Percentiles rank a stretch among this genome's conserved stretches.
Conservation (phyloP, 495 filamentous ascomycete species). For the Tirmania nivea region DNA sequence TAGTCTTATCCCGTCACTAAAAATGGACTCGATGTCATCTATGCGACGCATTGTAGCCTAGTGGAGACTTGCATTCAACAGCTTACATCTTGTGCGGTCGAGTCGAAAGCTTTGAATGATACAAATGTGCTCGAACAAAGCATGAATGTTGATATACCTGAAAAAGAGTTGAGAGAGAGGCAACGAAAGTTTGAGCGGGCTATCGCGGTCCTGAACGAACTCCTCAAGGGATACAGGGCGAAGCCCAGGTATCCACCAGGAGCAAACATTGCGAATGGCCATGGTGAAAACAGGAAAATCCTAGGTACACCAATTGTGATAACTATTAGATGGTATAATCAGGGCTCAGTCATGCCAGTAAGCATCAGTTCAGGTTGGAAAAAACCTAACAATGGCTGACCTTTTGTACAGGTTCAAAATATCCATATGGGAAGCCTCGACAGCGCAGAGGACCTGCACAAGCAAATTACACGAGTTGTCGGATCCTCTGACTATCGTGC, state of each 20-base stretch:
- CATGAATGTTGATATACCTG: neutral
- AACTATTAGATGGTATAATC: constrained; percentile 6
- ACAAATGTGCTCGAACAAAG: neutral
- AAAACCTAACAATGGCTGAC: constrained; percentile 1
- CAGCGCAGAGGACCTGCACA: constrained; percentile 16
- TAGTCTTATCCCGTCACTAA: neutral
- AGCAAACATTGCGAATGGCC: neutral
- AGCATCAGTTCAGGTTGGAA: neutral
- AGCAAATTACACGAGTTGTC: constrained; percentile 10
- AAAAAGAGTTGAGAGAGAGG: constrained; percentile 16
- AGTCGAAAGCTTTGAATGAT: neutral
- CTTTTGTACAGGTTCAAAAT: constrained; percentile 6
- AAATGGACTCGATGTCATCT: neutral
- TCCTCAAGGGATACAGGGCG: constrained; percentile 31
- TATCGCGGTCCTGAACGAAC: constrained; percentile 31
- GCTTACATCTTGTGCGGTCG: neutral
- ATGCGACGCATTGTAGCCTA: neutral
- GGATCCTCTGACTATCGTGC: constrained; percentile 11
- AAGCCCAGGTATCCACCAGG: constrained; percentile 28
- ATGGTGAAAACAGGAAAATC: constrained; percentile 5
- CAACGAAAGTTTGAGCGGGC: constrained; percentile 20
- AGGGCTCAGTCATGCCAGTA: constrained; percentile 10
- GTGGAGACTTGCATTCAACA: neutral
- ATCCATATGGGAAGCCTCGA: constrained; percentile 18
- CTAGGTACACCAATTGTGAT: constrained; percentile 10